Percentiles rank a stretch among this genome's conserved stretches.
Conservation (phyloP, 116 monocot genomes). For the Cymodocea nodosa region DNA sequence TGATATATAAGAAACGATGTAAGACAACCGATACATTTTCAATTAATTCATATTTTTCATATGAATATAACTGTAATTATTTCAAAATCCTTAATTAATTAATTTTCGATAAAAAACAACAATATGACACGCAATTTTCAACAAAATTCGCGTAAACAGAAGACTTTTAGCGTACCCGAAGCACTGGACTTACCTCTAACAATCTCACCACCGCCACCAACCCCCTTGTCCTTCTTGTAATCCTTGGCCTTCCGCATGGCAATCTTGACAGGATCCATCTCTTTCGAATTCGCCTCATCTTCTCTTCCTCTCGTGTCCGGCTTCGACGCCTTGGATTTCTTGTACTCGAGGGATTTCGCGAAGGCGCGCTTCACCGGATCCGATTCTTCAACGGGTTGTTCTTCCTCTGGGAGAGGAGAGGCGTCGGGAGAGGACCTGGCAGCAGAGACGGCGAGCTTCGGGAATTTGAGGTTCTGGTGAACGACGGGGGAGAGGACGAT, state of each 20-base stretch:
- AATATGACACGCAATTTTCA: too few relatives aligned
- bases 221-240: constrained; percentile 20
- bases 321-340: constrained; percentile 2
- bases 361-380: constrained; percentile 8
- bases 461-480: neutral
- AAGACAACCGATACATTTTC: too few relatives aligned
- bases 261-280: constrained; percentile 13
- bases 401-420: constrained; percentile 1
- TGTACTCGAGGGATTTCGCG: neutral
- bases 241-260: constrained; percentile 25
- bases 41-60: too few relatives aligned
- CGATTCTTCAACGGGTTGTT: neutral
- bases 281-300: neutral
- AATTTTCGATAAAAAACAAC: too few relatives aligned
- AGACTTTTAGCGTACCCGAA: neutral
- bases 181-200: neutral
- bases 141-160: too few relatives aligned
- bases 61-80: too few relatives aligned
- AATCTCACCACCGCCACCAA: neutral
- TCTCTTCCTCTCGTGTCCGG: neutral
- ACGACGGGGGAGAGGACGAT: neutral
- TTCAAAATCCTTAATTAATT: too few relatives aligned
- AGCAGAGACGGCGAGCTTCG: neutral
- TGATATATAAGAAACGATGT: too few relatives aligned
- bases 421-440: neutral